Base-by-base conservation (phyloP, 2,329 filamentous ascomycete species). In the Colletotrichum godetiae region DNA sequence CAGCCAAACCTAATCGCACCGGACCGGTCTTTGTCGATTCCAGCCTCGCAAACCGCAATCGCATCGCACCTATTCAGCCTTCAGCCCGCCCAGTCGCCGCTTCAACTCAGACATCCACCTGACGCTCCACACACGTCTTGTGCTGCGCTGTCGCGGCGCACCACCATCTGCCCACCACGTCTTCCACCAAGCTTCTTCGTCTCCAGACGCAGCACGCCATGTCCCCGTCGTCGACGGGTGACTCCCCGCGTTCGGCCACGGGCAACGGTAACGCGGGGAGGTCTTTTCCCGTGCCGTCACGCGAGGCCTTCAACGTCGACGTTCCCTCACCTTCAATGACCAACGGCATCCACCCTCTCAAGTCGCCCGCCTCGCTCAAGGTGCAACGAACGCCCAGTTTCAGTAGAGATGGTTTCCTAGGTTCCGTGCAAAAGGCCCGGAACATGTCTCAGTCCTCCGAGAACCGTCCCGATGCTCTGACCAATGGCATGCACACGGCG, bases 371-470 rank as follows among this genome's bases (percentile, higher is more conserved):
- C 62, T 82, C 83, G 64, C 78, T 85, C 78, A 88, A 88, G 77
- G 81, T 82, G 29, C 84, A 85, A 75, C 85, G 87, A 29, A 84
- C 87, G 8, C 79, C 84, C 31, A 86, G 83, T 76, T 89, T 90
- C 78, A 88, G 87, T 76, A 85, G 88, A 67, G 88, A 90, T 76
- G 86, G 86, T 27, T 89, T 90, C 75, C 79, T 90, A 19, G 85
- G 85, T 49, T 85, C 87, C 31, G 85, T 88, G 42, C 86, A 88
- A 76, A 90, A 89, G 77, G 83, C 87, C 58, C 83, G 88, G 31
- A 88, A 90, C 76, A 80, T 89, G 66, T 89, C 88, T 29, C 88
- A 90, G 78, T 86, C 88, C 2, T 88, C 87, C 42, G 88, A 88
- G 15, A 84, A 86, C 69, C 82, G 82, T 46, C 78, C 80, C 57